Conservation (phyloP, 176 grass and related monocot genomes). For the Aegilops tauschii region DNA sequence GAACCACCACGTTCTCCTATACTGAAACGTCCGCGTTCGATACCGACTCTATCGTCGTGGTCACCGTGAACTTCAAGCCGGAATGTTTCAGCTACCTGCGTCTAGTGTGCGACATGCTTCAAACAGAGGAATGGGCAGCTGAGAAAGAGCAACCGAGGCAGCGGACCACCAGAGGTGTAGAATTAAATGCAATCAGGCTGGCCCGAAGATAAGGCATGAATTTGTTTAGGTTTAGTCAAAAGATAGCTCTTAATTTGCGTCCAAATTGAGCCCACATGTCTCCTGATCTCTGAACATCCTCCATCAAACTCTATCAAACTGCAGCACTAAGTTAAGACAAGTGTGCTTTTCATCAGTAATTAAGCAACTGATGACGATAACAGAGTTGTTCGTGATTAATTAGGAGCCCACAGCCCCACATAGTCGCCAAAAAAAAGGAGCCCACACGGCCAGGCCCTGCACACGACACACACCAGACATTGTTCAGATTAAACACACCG, state of each 20-base stretch:
- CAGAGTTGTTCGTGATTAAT: background rate
- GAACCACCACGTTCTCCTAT: background rate
- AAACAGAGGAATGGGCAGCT: background rate
- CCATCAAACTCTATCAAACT: constrained; percentile 3
- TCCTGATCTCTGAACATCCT: constrained; percentile 41
- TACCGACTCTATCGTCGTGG: background rate
- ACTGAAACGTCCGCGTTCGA: background rate
- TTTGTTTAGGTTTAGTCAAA: background rate
- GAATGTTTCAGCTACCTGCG: background rate
- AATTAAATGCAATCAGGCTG: background rate
- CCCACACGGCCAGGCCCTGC: background rate
- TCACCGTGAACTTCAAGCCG: background rate
- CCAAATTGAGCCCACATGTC: constrained; percentile 40
- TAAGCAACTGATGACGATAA: background rate
- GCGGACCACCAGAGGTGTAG: no score
- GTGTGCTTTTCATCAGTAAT: background rate
- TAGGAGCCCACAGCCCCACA: background rate
- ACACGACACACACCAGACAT: constrained; percentile 5
- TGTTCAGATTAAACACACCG: constrained; percentile 6
- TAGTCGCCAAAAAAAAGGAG: background rate
- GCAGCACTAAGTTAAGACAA: no score
- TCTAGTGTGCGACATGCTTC: background rate
- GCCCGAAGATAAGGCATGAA: no score
- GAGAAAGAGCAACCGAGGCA: no score
- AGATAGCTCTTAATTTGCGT: constrained; percentile 26